Conservation (phyloP, 768 basidiomycete species). For the Dendrothele bispora region DNA sequence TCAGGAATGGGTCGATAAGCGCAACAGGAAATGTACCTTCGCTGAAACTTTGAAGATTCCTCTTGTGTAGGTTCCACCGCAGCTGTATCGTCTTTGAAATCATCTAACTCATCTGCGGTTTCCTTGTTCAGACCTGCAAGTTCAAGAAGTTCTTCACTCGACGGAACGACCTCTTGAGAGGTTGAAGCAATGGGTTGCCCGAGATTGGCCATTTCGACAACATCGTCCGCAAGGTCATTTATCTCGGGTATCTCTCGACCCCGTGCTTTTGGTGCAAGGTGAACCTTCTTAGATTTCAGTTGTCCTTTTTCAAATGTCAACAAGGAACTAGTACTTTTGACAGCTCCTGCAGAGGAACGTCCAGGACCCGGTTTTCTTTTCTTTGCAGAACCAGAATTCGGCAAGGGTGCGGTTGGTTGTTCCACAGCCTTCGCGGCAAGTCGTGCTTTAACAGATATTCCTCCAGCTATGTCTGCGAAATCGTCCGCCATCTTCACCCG, state of each 20-base stretch:
- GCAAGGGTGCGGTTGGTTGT: background rate
- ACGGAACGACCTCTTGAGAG: slow-evolving; percentile 23
- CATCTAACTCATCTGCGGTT: slow-evolving; percentile 44
- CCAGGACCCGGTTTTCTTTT: slow-evolving; percentile 48
- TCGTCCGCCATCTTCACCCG: slow-evolving; percentile 54
- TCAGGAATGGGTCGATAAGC: background rate
- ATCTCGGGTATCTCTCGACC: background rate
- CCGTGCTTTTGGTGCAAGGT: slow-evolving; percentile 11
- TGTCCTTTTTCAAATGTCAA: slow-evolving; percentile 53
- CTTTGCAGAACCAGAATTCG: slow-evolving; percentile 13
- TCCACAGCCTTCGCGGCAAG: slow-evolving; percentile 15
- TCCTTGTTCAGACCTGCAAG: slow-evolving; percentile 45
- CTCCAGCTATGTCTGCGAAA: slow-evolving; percentile 33
- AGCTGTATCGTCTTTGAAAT: slow-evolving; percentile 53
- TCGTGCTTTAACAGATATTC: slow-evolving; percentile 52
- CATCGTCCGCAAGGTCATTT: background rate
- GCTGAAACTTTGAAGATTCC: slow-evolving; percentile 15
- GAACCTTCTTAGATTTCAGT: slow-evolving; percentile 51
- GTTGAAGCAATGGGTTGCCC: slow-evolving; percentile 6
- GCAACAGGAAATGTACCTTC: slow-evolving; percentile 19
- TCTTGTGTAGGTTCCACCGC: slow-evolving; percentile 10
- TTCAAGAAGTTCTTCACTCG: slow-evolving; percentile 46
- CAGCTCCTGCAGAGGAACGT: slow-evolving; percentile 44
- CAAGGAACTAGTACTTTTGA: slow-evolving; percentile 48
- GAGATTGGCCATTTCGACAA: slow-evolving; percentile 16